Base-by-base conservation (phyloP, 257 asterid genomes). In the Lithospermum erythrorhizon region DNA sequence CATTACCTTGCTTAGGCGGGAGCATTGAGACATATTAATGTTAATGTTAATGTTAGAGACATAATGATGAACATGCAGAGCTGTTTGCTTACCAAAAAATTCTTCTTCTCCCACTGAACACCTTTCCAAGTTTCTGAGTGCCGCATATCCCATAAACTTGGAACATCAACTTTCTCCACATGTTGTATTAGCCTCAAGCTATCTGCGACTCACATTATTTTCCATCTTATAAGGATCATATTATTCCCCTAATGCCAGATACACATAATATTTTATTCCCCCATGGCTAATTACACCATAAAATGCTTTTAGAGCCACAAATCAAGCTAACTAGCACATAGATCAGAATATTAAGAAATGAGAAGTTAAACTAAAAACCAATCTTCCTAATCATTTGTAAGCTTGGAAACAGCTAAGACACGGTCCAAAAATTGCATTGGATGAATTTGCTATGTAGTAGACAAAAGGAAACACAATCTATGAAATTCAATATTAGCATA, bases 151-250 rank as follows among this genome's bases (percentile, higher is more conserved):
- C 95, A 86, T 45, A 86, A 74, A 66, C 53, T 57, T 51, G 96
- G 97, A 69, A 73, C 89, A 71, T 68, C 75, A 70, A 93, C 82
- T 58, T 83, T 70, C 68, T 89, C 94, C 72, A 81, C 97, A 61
- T 86, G 96, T 70, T 89, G 95, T 58, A 93, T 1, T 15, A 89
- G 71, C 79, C 99, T 80, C 70, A 89, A 88, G 73, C 95, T 79
- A 76, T 70, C 97, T 89, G 84, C 61, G 29, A 59, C 14, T 65
- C 24, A n/a, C 6, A 53, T 53, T 7, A 3, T 19, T 4, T 20
- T 20, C 58, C 58, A 19, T 3, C 13, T 22, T 30, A 15, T 2
- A 58, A 18, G 27, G 30, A 49, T 19, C 51, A 10, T 9, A 35
- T 53, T 20, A 18, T 22, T 1, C 7, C 11, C 21, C 2, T 53